Base-by-base conservation (phyloP, 2,329 filamentous ascomycete genomes). In the Fusarium sp. region DNA sequence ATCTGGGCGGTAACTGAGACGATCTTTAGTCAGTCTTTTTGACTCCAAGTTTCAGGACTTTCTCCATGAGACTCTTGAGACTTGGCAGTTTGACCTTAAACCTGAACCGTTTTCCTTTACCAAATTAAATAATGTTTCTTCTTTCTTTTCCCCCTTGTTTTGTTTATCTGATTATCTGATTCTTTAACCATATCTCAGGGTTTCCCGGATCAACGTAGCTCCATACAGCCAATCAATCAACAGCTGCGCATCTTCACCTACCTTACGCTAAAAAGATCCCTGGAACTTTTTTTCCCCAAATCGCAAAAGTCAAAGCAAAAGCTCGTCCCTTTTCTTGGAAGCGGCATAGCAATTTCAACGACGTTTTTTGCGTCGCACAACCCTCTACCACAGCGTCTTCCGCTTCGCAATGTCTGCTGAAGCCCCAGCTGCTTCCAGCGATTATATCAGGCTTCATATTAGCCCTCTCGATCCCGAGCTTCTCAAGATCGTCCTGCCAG, bases 401-500 rank as follows among this genome's bases (percentile, higher is more conserved):
- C 49, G 62, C 54, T 62, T 52, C 65, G 75, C 65, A 22, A 76
- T 76, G 75, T 67, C 67, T 56, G 57, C 55, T 62, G 72, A 70
- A 61, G 51, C 50, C 22, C 43, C 68, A 32, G 35, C 62, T 54
- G 69, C 44, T 54, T 55, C 62, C 53, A 65, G 64, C 69, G 75
- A 76, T 43, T 79, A 73, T 39, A 75, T 75, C 11, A 75, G 80
- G 47, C 87, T 99, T 53, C 93, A 99, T 80, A 96, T 99, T 73
- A 91, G 92, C 17, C 96, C 96, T 47, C 86, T 99, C 71, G 93
- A 90, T 73, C 83, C 90, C 39, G 87, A 90, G 9, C 86, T 98
- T 19, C 83, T 96, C 57, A 85, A 87, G 56, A 83, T 90, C 48
- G 87, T 96, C 62, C 79, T 99, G 47, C 89, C 92, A 22, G 83